A percentile compares a stretch with the other conserved stretches of the same genome.
phyloP scores from a whole-genome alignment of 169 alveolate species.

The Plasmodium knowlesi region DNA sequence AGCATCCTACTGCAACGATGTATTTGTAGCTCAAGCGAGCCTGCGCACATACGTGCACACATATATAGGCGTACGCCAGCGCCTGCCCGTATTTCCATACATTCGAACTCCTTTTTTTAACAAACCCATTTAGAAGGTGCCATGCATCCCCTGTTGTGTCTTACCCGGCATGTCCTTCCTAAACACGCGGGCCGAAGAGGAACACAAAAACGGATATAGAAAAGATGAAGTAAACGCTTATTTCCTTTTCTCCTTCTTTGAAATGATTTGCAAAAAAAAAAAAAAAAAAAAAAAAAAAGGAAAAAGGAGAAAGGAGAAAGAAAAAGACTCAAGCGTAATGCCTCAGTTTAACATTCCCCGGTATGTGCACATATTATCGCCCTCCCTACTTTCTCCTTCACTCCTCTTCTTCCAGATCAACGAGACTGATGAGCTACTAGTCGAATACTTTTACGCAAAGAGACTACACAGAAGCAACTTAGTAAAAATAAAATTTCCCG shows the following conservation, averaged over 20 bases:
- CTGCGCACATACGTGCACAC: neutral
- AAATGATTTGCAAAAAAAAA: conserved; percentile 22
- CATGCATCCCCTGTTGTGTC: conserved; percentile 79
- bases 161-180: conserved; percentile 84
- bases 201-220: conserved; percentile 76
- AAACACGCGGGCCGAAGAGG: conserved; percentile 82
- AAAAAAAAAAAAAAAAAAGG: too few species aligned
- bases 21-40: neutral
- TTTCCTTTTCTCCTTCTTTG: conserved; percentile 22
- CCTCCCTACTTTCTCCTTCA: conserved; percentile 7
- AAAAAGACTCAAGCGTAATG: conserved; percentile 49
- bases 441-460: conserved; percentile 69
- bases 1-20: neutral
- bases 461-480: conserved; percentile 68
- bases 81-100: neutral
- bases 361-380: neutral
- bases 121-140: conserved; percentile 78
- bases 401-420: conserved; percentile 77
- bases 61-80: neutral
- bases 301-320: too few species aligned
- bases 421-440: conserved; percentile 60
- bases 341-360: neutral
- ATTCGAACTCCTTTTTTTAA: neutral
- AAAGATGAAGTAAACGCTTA: conserved; percentile 78
- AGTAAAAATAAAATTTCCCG: conserved; percentile 83